A percentile compares a stretch with the other conserved stretches of the same genome.
These are phyloP conservation scores for Ophidiomyces ophidiicola DNA, from an alignment of 2,329 filamentous ascomycete genomes.

Conservation along the genomic window DNA sequence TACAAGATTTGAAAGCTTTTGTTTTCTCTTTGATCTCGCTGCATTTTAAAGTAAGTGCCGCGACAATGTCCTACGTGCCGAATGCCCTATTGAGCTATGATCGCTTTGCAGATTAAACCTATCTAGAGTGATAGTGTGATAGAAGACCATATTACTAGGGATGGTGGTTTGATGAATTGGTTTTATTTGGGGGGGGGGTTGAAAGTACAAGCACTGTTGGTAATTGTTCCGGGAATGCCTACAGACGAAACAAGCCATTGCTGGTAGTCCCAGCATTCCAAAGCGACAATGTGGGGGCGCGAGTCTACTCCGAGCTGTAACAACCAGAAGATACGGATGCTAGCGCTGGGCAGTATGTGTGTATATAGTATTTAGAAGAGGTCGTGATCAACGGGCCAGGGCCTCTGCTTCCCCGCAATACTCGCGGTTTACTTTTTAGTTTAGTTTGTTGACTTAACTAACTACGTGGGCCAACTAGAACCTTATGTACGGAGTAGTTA, in stretches of 20 bases:
- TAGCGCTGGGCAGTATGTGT: too few relatives aligned
- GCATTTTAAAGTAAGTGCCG: slow-evolving; percentile 68
- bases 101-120: slow-evolving; percentile 36
- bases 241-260: too few relatives aligned
- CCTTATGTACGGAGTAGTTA: background rate
- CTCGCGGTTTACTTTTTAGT: slow-evolving; percentile 9
- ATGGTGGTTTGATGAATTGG: background rate
- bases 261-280: too few relatives aligned
- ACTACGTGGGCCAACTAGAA: slow-evolving; percentile 9
- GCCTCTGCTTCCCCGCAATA: slow-evolving; percentile 8
- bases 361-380: too few relatives aligned
- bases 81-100: background rate
- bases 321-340: too few relatives aligned
- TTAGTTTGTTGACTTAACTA: background rate
- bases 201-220: too few relatives aligned
- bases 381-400: too few relatives aligned
- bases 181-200: too few relatives aligned
- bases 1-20: slow-evolving; percentile 90
- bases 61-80: background rate
- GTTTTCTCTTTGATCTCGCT: slow-evolving; percentile 93
- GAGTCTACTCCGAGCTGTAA: too few relatives aligned
- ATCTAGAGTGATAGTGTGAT: slow-evolving; percentile 27
- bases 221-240: too few relatives aligned
- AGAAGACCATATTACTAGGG: slow-evolving; percentile 4
- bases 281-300: too few relatives aligned